Conservation (phyloP, 805 yeast genomes). For the Debaryomyces hansenii region DNA sequence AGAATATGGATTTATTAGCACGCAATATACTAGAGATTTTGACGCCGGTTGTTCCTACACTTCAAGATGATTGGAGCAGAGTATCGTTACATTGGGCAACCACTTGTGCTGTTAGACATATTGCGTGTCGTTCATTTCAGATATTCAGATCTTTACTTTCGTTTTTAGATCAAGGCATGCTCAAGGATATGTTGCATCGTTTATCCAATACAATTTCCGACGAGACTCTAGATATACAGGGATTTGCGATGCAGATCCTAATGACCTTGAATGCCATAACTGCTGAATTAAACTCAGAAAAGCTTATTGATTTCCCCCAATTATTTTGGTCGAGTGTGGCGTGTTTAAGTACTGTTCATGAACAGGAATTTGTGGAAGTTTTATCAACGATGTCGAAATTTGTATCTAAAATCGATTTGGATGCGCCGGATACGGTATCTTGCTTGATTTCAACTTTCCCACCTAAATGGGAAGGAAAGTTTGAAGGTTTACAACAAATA, state of each 20-base stretch:
- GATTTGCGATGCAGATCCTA: constrained; percentile 93
- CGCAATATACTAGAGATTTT: constrained; percentile 63
- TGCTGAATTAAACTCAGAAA: constrained; percentile 77
- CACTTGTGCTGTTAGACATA: constrained; percentile 93
- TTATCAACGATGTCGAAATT: constrained; percentile 79
- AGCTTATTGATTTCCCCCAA: constrained; percentile 85
- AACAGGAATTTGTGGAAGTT: constrained; percentile 88
- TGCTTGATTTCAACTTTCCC: constrained; percentile 87
- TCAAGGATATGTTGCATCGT: constrained; percentile 91
- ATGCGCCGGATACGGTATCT: constrained; percentile 80
- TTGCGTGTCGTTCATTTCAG: constrained; percentile 96
- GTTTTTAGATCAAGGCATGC: constrained; percentile 81
- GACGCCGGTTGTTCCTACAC: constrained; percentile 41
- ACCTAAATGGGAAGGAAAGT: constrained; percentile 91
- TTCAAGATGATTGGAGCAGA: constrained; percentile 84
- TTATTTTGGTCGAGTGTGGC: constrained; percentile 96
- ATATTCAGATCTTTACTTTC: constrained; percentile 82
- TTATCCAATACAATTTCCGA: constrained; percentile 92
- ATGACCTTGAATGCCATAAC: constrained; percentile 94
- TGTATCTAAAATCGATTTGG: constrained; percentile 81
- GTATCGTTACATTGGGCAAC: constrained; percentile 92
- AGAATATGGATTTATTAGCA: constrained; percentile 75
- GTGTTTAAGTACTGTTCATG: constrained; percentile 84
- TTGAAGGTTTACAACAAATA: constrained; percentile 81
- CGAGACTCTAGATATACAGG: constrained; percentile 85